Percentiles rank a stretch among this genome's conserved stretches.
Conservation (phyloP, 2,329 filamentous ascomycete genomes). For the Fusarium sp. region DNA sequence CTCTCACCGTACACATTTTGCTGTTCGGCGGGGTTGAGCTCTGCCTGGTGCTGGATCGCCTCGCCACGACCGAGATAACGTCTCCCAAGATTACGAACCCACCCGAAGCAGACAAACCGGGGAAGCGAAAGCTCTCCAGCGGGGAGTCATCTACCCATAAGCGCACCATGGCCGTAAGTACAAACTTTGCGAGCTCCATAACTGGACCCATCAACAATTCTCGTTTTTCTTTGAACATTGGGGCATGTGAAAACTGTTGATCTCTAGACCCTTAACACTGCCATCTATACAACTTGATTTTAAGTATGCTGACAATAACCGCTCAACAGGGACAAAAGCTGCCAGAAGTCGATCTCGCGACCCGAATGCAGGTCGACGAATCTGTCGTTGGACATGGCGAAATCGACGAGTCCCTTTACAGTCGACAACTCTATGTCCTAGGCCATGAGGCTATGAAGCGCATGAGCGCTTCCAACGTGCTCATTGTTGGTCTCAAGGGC, state of each 20-base stretch:
- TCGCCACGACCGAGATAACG: slow-evolving; percentile 33
- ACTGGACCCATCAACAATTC: not conserved
- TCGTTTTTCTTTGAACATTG: not conserved
- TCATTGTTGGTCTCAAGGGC: slow-evolving; percentile 90
- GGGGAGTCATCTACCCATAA: slow-evolving; percentile 67
- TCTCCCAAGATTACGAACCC: slow-evolving; percentile 50
- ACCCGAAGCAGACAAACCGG: slow-evolving; percentile 60
- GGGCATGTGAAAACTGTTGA: slow-evolving; percentile 13
- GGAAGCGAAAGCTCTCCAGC: slow-evolving; percentile 73
- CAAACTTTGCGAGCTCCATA: not conserved
- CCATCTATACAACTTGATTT: not conserved
- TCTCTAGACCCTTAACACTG: not conserved
- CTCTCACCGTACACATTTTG: slow-evolving; percentile 28
- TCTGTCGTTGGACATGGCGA: slow-evolving; percentile 64
- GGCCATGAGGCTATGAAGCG: slow-evolving; percentile 94
- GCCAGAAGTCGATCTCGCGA: slow-evolving; percentile 69
- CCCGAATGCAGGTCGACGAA: slow-evolving; percentile 72
- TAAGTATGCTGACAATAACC: slow-evolving; percentile 14
- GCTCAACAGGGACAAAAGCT: slow-evolving; percentile 59
- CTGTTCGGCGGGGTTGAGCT: slow-evolving; percentile 51
- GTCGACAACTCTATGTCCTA: slow-evolving; percentile 75
- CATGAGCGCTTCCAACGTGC: slow-evolving; percentile 95
- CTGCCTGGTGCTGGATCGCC: slow-evolving; percentile 49
- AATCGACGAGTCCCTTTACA: slow-evolving; percentile 79
- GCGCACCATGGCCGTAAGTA: slow-evolving; percentile 69